Evolutionary conservation across 1,284 basidiomycete genomes (phyloP).

Genomic region (Leucoagaricus sp.): DNA sequence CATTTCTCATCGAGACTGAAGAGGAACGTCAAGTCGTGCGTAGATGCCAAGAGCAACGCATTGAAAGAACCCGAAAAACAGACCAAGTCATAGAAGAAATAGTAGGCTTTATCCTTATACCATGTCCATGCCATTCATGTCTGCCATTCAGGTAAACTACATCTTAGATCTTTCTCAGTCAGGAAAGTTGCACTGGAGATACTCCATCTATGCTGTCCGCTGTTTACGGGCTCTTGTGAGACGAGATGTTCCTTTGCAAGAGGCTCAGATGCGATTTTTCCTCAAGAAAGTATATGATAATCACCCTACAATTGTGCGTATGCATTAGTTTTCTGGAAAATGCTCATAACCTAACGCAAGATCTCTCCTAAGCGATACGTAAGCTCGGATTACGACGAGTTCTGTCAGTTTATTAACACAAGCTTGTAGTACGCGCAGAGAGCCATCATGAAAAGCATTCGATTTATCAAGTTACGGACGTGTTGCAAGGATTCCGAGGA

Average conservation of each 20-base stretch:
- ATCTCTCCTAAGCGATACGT: slow-evolving; percentile 55
- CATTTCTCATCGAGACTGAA: slow-evolving; percentile 31
- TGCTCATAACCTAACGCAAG: slow-evolving; percentile 7
- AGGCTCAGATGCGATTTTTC: slow-evolving; percentile 56
- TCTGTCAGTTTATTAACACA: slow-evolving; percentile 9
- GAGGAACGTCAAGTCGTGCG: slow-evolving; percentile 41
- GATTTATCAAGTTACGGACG: slow-evolving; percentile 82
- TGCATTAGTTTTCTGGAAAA: slow-evolving; percentile 1
- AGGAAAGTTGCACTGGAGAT: slow-evolving; percentile 81
- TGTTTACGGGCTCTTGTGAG: slow-evolving; percentile 76
- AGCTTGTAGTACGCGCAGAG: slow-evolving; percentile 63
- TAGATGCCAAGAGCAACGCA: slow-evolving; percentile 47
- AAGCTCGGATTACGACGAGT: slow-evolving; percentile 23
- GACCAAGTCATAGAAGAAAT: slow-evolving; percentile 44
- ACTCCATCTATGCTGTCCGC: slow-evolving; percentile 73
- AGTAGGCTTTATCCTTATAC: slow-evolving; percentile 36
- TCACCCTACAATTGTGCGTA: slow-evolving; percentile 63
- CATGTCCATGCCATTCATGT: background rate
- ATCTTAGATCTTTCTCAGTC: slow-evolving; percentile 57
- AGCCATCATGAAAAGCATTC: slow-evolving; percentile 63
- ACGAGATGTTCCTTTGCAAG: slow-evolving; percentile 66
- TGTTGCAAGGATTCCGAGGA: slow-evolving; percentile 60
- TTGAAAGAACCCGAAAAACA: slow-evolving; percentile 40
- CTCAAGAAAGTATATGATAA: slow-evolving; percentile 57
- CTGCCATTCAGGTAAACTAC: slow-evolving; percentile 35